Percentiles rank a stretch among this genome's conserved stretches.
phyloP scores from a whole-genome alignment of 2,329 filamentous ascomycete genomes.

The Fusarium illudens region DNA sequence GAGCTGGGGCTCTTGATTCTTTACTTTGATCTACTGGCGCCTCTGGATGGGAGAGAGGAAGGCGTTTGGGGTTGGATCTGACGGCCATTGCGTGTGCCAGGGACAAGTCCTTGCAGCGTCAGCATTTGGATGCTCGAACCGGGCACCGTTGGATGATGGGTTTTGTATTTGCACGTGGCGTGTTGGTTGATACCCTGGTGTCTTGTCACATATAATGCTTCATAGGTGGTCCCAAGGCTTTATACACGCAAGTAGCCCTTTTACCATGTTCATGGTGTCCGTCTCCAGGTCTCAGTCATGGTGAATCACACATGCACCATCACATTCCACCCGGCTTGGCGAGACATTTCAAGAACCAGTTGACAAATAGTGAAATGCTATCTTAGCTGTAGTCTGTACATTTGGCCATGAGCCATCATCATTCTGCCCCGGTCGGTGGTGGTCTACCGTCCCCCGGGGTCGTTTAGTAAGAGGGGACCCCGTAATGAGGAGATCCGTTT shows the following conservation, averaged over 20 bases:
- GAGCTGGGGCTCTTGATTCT: slow-evolving; percentile 14
- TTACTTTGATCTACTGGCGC: too few species aligned
- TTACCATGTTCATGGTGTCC: not conserved
- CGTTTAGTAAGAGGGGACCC: not conserved
- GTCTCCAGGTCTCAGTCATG: not conserved
- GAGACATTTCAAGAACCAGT: not conserved
- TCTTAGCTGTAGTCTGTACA: not conserved
- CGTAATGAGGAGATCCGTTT: not conserved
- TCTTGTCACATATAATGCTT: not conserved
- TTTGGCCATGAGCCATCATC: not conserved
- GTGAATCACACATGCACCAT: not conserved
- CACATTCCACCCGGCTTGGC: not conserved
- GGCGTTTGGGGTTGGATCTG: not conserved
- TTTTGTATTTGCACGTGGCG: slow-evolving; percentile 10
- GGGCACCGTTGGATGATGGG: slow-evolving; percentile 11
- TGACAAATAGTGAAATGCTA: not conserved
- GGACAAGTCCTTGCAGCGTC: not conserved
- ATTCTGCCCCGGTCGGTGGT: too few species aligned
- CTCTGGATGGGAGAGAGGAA: not conserved
- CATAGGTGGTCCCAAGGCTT: not conserved
- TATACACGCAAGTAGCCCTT: not conserved
- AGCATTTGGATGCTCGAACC: not conserved
- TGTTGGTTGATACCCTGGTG: slow-evolving; percentile 24
- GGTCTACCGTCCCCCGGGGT: not conserved
- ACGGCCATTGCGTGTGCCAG: not conserved